phyloP scores from a whole-genome alignment of 257 asterid species.

The Scutellaria galericulata region DNA sequence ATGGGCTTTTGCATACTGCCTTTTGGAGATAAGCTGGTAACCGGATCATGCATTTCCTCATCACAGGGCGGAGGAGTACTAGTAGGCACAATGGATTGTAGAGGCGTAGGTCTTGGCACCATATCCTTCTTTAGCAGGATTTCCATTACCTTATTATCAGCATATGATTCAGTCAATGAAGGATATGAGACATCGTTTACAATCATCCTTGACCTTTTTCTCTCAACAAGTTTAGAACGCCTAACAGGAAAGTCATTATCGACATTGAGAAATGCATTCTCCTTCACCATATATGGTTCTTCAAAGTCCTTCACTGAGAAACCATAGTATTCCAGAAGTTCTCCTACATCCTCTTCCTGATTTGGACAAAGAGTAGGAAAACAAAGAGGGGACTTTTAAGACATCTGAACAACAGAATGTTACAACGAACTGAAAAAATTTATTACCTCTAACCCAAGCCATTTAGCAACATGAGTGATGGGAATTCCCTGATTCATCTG shows the following conservation, averaged over 20 bases:
- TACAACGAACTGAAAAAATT: conserved; percentile 19
- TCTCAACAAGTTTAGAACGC: conserved; percentile 80
- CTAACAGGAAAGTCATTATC: conserved; percentile 86
- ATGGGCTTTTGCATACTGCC: conserved; percentile 39
- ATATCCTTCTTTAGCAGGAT: conserved; percentile 41
- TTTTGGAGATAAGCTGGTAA: conserved; percentile 56
- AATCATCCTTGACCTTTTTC: conserved; percentile 70
- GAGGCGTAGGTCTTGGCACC: conserved; percentile 41
- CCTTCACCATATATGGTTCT: conserved; percentile 98
- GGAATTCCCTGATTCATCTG: conserved; percentile 97
- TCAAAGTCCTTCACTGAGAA: conserved; percentile 81
- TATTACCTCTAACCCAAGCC: conserved; percentile 98
- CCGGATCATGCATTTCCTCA: conserved; percentile 60
- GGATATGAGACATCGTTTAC: conserved; percentile 65
- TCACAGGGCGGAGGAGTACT: conserved; percentile 52
- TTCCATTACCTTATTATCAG: conserved; percentile 42
- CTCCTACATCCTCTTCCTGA: conserved; percentile 87
- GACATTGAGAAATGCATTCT: conserved; percentile 65
- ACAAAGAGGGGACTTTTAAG: conserved; percentile 26
- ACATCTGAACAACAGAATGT: conserved; percentile 31
- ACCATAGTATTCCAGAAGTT: conserved; percentile 80
- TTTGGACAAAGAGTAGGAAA: conserved; percentile 30
- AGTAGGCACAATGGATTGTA: conserved; percentile 39
- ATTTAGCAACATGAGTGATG: conserved; percentile 67
- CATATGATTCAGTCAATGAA: conserved; percentile 42